Evolutionary conservation across 1,139 yeast species (phyloP), one percentile per base, ranked within the genome.

Genomic region (Debaryomyces singareniensis): DNA sequence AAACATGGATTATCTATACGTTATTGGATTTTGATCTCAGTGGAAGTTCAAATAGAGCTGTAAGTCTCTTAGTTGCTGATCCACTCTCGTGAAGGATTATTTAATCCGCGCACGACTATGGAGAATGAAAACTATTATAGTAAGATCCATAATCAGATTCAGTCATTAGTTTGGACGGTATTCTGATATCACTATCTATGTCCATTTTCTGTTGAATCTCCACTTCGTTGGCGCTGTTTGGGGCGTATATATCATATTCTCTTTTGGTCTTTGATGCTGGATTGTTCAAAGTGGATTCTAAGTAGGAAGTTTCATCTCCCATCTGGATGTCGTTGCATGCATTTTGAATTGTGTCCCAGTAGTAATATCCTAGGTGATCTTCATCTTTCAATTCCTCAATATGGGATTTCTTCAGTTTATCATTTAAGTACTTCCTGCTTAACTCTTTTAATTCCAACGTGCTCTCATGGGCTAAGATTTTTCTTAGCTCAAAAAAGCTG

Each of bases 311-410:
- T 15, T 24, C 16, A 18, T 47, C 53, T 13, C 39, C 34, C 63
- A 60, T 58, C 13, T 59, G 61, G 12, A 50, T 34, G 30, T 59
- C 67, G 16, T 37, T 38, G 13, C 51, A 18, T 18, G 21, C 55
- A 10, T 49, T 34, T 13, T 5, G 14, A 3, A 43, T 38, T 5
- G 45, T 49, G 33, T 61, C 68, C 69, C 70, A 64, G 39, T 64
- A 64, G 26, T 49, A 47, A 35, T 64, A 64, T 32, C 45, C 45
- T 13, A 58, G 35, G 15, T 46, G 37, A 18, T 18, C 21, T 7
- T 18, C 21, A 18, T 18, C 21, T n/a, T n/a, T n/a, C n/a, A n/a
- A n/a, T n/a, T n/a, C n/a, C n/a, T n/a, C n/a, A n/a, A n/a, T n/a
- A n/a, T n/a, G n/a, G 9, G 21, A 18, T 18, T n/a, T 7, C 21